Evolutionary conservation across 352 stramenopile genomes (phyloP), one percentile per base, ranked within the genome.

Genomic region (Phytopythium mirpurense): DNA sequence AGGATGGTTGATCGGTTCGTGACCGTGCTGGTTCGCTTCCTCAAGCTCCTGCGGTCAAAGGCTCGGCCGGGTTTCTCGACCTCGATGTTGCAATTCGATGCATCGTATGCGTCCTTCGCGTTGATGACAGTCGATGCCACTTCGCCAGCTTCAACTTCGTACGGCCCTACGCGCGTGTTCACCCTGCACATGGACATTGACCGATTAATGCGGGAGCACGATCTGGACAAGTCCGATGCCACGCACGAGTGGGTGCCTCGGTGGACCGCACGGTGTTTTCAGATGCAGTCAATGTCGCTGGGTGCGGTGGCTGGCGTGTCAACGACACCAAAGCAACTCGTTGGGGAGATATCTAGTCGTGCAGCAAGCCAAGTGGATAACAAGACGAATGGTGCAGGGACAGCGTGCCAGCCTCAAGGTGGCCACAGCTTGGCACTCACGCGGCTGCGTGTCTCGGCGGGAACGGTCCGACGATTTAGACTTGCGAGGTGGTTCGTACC

Each of bases 401-500:
- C 9, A 32, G 5, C 9, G 29, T 32, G 5, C 29, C 29, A 32
- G 9, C 29, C 9, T 32, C 29, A 32, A 10, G 29, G 29, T 10
- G 29, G 29, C 29, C 29, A 32, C 5, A 32, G 14, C 21, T 32
- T 15, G 27, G 23, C 27, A n/a, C n/a, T 4, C 12, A 2, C 5
- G 18, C 2, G 7, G 41, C 41, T 9, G 7, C 27, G 5, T 2
- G 19, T 47, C 3, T 32, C 26, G 14, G 24, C 23, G 21, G 29
- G 29, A 9, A 19, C 14, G 6, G 21, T 21, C 14, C 21, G 19
- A 29, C 23, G 26, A 29, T 37, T 11, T 18, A 21, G 31, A n/a
- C 19, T 38, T 3, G n/a, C 12, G 15, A 53, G 34, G 1, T 74
- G 66, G 66, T 74, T 74, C 23, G 26, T 74, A 34, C 66, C 66